phyloP scores from a whole-genome alignment of 305 asterid genomes.

The Fraxinus ornus region DNA sequence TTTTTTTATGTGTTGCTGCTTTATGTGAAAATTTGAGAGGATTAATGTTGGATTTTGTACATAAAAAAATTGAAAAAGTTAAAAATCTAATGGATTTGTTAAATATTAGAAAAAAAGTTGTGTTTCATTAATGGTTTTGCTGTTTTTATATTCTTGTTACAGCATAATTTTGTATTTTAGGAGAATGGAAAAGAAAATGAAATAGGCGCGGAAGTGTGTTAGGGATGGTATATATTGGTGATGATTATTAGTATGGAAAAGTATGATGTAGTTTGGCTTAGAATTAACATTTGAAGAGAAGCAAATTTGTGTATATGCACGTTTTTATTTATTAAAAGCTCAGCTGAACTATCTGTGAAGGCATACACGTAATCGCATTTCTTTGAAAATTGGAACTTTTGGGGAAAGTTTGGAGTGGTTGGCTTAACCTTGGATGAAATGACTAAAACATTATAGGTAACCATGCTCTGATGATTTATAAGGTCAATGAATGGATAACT shows the following conservation, averaged over 20 bases:
- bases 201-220: neutral
- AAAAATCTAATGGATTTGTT: slow-evolving; percentile 11
- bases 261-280: neutral
- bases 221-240: neutral
- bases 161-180: neutral
- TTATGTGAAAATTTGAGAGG: neutral
- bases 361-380: neutral
- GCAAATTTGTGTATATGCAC: neutral
- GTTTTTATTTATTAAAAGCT: neutral
- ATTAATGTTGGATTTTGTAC: neutral
- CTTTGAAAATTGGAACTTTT: neutral
- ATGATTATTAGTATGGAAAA: neutral
- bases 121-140: neutral
- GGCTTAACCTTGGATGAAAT: neutral
- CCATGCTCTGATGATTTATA: neutral
- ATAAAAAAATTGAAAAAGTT: neutral
- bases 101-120: neutral
- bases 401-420: neutral
- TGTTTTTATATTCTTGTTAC: neutral
- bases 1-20: neutral
- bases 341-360: neutral
- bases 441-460: neutral
- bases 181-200: neutral
- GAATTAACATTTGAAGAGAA: neutral
- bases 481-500: neutral